Conservation (phyloP, 352 stramenopile species). For the Blastocystis hominis region DNA sequence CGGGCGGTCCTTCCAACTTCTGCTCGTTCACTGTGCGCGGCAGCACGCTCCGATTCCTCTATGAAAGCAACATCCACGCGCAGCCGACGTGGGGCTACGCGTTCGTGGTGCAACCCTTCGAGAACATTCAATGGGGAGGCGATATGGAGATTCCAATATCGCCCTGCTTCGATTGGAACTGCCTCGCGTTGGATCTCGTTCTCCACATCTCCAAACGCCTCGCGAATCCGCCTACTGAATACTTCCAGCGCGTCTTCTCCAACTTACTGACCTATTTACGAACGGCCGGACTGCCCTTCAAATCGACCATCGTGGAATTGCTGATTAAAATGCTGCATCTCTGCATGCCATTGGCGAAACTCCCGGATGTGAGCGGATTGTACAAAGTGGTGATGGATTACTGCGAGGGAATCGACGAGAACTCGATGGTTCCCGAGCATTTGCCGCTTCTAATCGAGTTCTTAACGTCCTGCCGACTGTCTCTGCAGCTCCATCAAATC, state of each 20-base stretch:
- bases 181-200: slow-evolving; percentile 7
- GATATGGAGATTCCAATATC: background rate
- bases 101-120: slow-evolving; percentile 45
- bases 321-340: slow-evolving; percentile 15
- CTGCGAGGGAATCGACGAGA: background rate
- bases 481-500: background rate
- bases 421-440: background rate
- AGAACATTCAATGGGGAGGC: slow-evolving; percentile 38
- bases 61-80: background rate
- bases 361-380: background rate
- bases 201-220: background rate
- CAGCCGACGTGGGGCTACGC: slow-evolving; percentile 40
- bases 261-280: slow-evolving; percentile 5
- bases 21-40: slow-evolving; percentile 48
- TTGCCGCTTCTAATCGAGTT: slow-evolving; percentile 42
- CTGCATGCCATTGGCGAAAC: background rate
- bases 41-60: slow-evolving; percentile 22
- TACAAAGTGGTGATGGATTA: background rate
- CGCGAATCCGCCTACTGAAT: background rate
- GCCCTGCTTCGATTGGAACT: slow-evolving; percentile 46
- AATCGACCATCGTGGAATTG: slow-evolving; percentile 32
- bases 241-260: background rate
- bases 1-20: slow-evolving; percentile 15
- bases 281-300: slow-evolving; percentile 23
- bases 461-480: background rate